Evolutionary conservation across 495 filamentous ascomycete species (phyloP), one percentile per base, ranked within the genome.

Genomic region (Annulohypoxylon nitens): DNA sequence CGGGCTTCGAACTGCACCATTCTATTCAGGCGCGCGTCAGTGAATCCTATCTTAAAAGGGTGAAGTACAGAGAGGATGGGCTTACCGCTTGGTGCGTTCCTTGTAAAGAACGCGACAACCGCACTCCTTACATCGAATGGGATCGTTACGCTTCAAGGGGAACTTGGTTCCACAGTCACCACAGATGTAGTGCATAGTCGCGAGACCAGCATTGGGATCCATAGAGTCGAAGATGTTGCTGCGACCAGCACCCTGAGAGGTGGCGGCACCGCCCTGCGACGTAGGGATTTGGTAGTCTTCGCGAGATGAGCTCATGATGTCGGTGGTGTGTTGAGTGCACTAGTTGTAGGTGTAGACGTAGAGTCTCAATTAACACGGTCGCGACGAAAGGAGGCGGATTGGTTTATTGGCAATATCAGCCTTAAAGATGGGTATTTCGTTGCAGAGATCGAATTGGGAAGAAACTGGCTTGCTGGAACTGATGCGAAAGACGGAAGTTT

Each of bases 1-100:
- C 95, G 90, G 57, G 97, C 97, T 83, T 99, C 95, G 76, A 99
- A 99, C 82, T 99, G 96, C 37, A 99, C 95, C 95, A 99, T 98
- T 89, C 87, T 86, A 65, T 37, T 25, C 23, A 54, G 9, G 59
- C 36, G 74, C 14, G 12, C 10, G 53, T 57, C 36, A 57, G 30
- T 23, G 20, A 23, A 23, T 23, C 20, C 1, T 23, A 23, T 23
- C 20, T 23, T 23, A 1, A 23, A 23, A 23, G 20, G 20, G 20
- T 23, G 20, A 23, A 23, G 20, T 23, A 23, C 20, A 1, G 20
- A 23, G 20, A 33, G 3, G 14, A 8, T 8, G 25, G 12, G 12
- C 4, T 43, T 80, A 98, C 96, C 97, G 88, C 87, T 97, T 98
- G 36, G 96, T 99, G 75, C 96, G 84, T 89, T 97, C 93, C 88